These are phyloP conservation scores for Thielaviopsis musarum DNA, from an alignment of 2,329 filamentous ascomycete species.

Conservation along the genomic window DNA sequence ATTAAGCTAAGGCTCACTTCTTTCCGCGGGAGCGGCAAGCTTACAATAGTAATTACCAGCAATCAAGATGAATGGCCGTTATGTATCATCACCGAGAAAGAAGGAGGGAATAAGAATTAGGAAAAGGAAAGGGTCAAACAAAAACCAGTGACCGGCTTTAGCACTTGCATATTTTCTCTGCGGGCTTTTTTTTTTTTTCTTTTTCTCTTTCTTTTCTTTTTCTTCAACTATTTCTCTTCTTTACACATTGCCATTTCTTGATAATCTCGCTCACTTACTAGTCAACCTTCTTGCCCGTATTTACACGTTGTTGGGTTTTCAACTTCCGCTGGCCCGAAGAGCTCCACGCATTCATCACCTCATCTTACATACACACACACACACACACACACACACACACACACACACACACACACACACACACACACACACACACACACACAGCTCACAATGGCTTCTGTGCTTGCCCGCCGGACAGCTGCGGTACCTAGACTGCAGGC, in stretches of 20 bases:
- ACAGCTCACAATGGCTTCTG: constrained; percentile 7
- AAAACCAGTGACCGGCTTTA: not conserved
- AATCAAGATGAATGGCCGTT: not conserved
- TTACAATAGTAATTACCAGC: not conserved
- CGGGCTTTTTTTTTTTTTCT: not conserved
- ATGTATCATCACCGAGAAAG: not conserved
- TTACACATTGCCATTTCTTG: not conserved
- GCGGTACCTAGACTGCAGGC: constrained; percentile 3
- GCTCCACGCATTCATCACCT: not conserved
- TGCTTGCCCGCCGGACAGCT: constrained; percentile 6
- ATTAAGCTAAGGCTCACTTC: not conserved
- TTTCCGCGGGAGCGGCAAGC: not conserved
- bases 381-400: not conserved
- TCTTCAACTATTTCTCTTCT: too few relatives aligned
- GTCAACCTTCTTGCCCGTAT: not conserved
- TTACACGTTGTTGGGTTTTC: not conserved
- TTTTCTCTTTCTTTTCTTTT: not conserved
- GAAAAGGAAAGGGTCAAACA: not conserved
- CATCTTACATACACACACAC: not conserved
- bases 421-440: not conserved
- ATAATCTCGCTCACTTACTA: not conserved
- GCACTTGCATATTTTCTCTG: not conserved
- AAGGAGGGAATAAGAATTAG: not conserved
- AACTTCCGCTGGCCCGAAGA: not conserved
- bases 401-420: not conserved